Evolutionary conservation across 2,329 filamentous ascomycete genomes (phyloP).

Genomic region (Trichocomaceae sp.): DNA sequence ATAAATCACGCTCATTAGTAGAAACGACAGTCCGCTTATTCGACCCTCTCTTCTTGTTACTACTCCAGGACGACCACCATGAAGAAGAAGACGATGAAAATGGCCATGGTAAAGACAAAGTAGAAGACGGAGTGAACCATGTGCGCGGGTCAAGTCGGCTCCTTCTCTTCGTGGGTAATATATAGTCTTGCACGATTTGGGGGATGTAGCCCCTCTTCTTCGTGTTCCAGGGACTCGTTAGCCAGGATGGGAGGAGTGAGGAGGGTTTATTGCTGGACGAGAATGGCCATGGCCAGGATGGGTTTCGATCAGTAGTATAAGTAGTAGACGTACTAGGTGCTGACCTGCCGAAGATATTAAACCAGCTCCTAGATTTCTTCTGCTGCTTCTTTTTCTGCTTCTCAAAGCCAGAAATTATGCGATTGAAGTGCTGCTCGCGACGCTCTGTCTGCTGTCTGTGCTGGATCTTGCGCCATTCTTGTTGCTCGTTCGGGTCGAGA

Average conservation of each 20-base stretch:
- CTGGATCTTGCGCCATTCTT: constrained; percentile 28
- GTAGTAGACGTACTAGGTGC: not conserved
- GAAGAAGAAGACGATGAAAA: constrained; percentile 18
- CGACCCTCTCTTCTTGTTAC: not conserved
- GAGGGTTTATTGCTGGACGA: constrained; percentile 2
- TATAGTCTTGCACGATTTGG: constrained; percentile 5
- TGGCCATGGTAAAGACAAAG: not conserved
- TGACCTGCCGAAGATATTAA: not conserved
- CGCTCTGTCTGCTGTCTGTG: constrained; percentile 19
- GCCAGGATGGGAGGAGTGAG: constrained; percentile 6
- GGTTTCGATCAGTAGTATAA: not conserved
- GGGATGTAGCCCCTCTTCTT: constrained; percentile 1
- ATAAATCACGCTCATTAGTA: constrained; percentile 3
- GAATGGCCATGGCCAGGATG: constrained; percentile 10
- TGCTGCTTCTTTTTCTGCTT: constrained; percentile 17
- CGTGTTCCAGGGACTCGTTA: not conserved
- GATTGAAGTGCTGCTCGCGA: constrained; percentile 30
- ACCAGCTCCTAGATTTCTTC: not conserved
- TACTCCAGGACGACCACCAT: not conserved
- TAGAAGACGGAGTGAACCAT: constrained; percentile 9
- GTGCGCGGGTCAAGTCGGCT: constrained; percentile 1
- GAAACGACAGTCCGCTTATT: not conserved
- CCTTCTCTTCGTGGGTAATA: not conserved
- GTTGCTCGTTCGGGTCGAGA: constrained; percentile 32
- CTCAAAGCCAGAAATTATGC: constrained; percentile 28